These are phyloP conservation scores for Phaeosphaeriaceae sp. DNA, from an alignment of 2,329 filamentous ascomycete genomes.

Conservation along the genomic window DNA sequence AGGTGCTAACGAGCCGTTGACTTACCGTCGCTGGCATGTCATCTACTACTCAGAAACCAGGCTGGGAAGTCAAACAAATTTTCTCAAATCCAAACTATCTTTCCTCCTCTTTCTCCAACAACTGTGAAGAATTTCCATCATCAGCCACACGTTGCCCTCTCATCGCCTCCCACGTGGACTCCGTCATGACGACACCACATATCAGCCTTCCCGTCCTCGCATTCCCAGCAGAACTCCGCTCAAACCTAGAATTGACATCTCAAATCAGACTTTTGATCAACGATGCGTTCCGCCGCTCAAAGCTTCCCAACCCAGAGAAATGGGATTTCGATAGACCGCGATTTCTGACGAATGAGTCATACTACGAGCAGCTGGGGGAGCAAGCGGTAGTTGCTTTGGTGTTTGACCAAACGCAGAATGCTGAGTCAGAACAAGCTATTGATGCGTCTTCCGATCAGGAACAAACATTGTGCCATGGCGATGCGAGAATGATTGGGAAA, in stretches of 20 bases:
- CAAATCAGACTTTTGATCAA: constrained; percentile 26
- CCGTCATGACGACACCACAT: constrained; percentile 5
- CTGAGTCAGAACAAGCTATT: neutral
- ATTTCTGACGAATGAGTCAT: constrained; percentile 17
- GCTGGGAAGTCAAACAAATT: neutral
- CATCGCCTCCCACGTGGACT: neutral
- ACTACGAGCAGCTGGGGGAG: constrained; percentile 19
- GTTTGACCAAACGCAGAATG: constrained; percentile 18
- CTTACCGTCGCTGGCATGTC: no score
- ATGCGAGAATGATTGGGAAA: constrained; percentile 6
- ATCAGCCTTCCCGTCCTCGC: constrained; percentile 21
- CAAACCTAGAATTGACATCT: constrained; percentile 11
- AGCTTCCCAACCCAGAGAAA: constrained; percentile 13
- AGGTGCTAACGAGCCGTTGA: neutral
- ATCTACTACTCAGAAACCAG: no score
- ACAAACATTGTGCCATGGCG: neutral
- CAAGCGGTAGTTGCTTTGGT: constrained; percentile 23
- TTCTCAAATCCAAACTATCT: neutral
- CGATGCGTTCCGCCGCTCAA: constrained; percentile 26
- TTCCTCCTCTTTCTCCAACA: neutral
- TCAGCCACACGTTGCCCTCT: neutral
- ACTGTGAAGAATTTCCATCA: neutral
- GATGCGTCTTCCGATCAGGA: neutral
- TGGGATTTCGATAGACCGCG: constrained; percentile 20
- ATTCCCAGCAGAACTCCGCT: constrained; percentile 10